Base-by-base conservation (phyloP, 2,329 filamentous ascomycete genomes). In the Penicillium sp. region DNA sequence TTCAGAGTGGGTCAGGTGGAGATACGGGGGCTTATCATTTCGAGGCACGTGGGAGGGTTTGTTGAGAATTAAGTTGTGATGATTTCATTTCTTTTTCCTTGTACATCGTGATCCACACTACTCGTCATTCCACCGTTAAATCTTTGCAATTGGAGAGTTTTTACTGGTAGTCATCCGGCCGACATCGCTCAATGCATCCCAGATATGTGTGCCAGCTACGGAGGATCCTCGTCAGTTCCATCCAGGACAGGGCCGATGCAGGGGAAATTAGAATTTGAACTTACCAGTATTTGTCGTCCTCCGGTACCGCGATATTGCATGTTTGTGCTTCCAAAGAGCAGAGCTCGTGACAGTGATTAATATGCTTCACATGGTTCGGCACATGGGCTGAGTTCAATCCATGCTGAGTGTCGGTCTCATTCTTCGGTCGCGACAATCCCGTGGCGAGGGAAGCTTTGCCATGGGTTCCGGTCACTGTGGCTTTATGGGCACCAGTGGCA, bases 271-370 rank as follows among this genome's bases (percentile, higher is more conserved):
- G 5, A 15, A n/a, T 31, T 11, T 6, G n/a, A 20, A 48, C 51
- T 45, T 31, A 58, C 54, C 55, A 58, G 28, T 47, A 55, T 17
- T 42, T 36, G 30, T 56, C 49, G 35, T 56, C 54, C 5, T 52
- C 36, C 1, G 54, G 53, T 5, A 53, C 35, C n/a, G 53, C 49
- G 35, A 55, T 35, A 2, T 41, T 46, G 33, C 55, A 59, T 9
- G 50, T 45, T 37, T 57, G 47, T 5, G 49, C 41, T 20, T 49
- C 35, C 30, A 58, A 32, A 2, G 51, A 51, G 28, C 56, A 59
- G 28, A 55, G n/a, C 30, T 48, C 46, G 17, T 48, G 41, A 28
- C 55, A 57, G 17, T 43, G 43, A 29, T 50, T 45, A 27, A 46
- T 34, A 16, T 43, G 18, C 18, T 42, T 45, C 12, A 40, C 32